Evolutionary conservation across 495 filamentous ascomycete species (phyloP).

Genomic region (Xylaria castorea): DNA sequence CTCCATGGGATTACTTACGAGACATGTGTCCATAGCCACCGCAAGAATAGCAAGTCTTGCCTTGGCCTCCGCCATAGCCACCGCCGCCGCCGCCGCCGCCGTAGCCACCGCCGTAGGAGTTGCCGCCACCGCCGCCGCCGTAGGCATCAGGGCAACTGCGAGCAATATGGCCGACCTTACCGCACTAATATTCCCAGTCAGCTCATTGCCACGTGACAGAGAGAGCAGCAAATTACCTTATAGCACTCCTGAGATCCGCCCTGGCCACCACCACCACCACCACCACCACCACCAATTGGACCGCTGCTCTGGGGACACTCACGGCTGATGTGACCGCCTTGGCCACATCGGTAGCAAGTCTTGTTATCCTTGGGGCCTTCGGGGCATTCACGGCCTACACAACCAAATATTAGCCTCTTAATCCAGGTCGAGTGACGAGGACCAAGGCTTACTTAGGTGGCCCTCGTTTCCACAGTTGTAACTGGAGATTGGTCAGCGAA

Average conservation of each 20-base stretch:
- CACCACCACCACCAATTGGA: conserved; percentile 48
- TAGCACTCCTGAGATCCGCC: conserved; percentile 76
- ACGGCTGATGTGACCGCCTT: conserved; percentile 88
- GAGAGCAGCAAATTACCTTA: conserved; percentile 61
- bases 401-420: conserved; percentile 2
- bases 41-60: conserved; percentile 94
- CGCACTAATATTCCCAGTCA: conserved; percentile 63
- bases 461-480: conserved; percentile 71
- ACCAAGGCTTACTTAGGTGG: conserved; percentile 76
- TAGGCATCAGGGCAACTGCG: conserved; percentile 86
- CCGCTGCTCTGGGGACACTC: conserved; percentile 73
- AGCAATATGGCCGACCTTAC: conserved; percentile 95
- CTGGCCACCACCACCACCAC: conserved; percentile 40
- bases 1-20: conserved; percentile 53
- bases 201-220: background rate
- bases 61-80: conserved; percentile 56
- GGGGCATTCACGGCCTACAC: conserved; percentile 85
- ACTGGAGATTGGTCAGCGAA: conserved; percentile 40
- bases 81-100: conserved; percentile 44
- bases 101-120: conserved; percentile 45
- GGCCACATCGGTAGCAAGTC: conserved; percentile 93
- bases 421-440: background rate
- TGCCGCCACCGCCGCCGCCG: too few relatives aligned
- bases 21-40: conserved; percentile 97
- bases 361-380: conserved; percentile 85